Evolutionary conservation across 2,329 filamentous ascomycete genomes (phyloP).

Genomic region (Parastagonospora nodorum): DNA sequence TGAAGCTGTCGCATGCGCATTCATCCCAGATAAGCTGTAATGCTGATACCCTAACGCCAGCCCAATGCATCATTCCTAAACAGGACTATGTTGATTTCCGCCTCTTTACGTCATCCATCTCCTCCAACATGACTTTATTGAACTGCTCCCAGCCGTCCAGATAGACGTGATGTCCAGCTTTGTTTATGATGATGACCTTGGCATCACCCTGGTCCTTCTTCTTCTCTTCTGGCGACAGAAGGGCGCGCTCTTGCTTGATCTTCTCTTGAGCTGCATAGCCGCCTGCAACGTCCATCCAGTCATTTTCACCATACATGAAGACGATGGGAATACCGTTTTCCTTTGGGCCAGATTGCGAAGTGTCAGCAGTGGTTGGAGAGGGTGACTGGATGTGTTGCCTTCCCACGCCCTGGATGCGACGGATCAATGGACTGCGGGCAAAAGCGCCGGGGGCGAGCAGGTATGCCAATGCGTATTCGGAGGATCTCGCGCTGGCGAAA

Average conservation of each 20-base stretch:
- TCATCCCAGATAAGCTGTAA: too few species aligned
- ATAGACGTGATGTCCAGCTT: conserved; percentile 74
- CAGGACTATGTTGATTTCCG: conserved; percentile 14
- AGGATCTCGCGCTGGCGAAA: conserved; percentile 91
- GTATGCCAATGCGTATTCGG: conserved; percentile 91
- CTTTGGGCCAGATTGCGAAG: conserved; percentile 22
- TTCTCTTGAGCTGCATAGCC: conserved; percentile 81
- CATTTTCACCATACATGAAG: conserved; percentile 95
- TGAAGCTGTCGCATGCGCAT: too few species aligned
- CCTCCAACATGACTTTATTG: conserved; percentile 66
- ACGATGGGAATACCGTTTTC: conserved; percentile 46
- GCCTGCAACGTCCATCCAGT: conserved; percentile 97
- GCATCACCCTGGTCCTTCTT: conserved; percentile 76
- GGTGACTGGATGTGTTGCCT: conserved; percentile 62
- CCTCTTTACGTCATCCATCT: conserved; percentile 67
- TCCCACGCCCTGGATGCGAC: conserved; percentile 83
- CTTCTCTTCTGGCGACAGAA: conserved; percentile 70
- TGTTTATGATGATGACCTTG: conserved; percentile 78
- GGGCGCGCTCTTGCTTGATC: conserved; percentile 69
- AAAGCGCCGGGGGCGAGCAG: conserved; percentile 93
- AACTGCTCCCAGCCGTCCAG: conserved; percentile 73
- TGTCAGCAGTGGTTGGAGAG: conserved; percentile 30
- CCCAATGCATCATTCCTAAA: neutral
- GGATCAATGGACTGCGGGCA: conserved; percentile 83
- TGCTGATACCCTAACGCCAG: neutral